Evolutionary conservation across 1,139 yeast genomes (phyloP).

Genomic region (Yamadazyma blattariae): DNA sequence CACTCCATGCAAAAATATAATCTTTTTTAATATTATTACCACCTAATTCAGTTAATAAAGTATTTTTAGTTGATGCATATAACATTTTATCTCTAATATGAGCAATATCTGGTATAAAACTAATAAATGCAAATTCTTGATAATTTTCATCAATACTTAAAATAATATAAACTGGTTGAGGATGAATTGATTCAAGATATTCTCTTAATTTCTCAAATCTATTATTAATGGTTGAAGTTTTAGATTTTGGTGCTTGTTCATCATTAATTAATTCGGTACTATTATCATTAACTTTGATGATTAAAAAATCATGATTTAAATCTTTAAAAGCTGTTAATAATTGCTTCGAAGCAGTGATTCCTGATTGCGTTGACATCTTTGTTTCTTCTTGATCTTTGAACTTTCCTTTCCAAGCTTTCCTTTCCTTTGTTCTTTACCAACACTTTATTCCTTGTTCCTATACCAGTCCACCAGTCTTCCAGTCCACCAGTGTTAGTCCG

Average conservation of each 20-base stretch:
- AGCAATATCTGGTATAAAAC: conserved; percentile 86
- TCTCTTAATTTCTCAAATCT: conserved; percentile 36
- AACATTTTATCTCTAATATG: conserved; percentile 86
- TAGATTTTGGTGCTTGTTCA: conserved; percentile 25
- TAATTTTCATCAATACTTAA: conserved; percentile 23
- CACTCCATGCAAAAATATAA: conserved; percentile 53
- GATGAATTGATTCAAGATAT: conserved; percentile 33
- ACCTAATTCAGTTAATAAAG: conserved; percentile 71
- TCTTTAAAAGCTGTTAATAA: conserved; percentile 32
- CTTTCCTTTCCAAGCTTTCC: too few species aligned
- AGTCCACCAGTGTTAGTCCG: too few species aligned
- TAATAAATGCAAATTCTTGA: conserved; percentile 53
- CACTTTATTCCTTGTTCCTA: too few species aligned
- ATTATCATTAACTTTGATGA: conserved; percentile 44
- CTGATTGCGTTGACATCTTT: conserved; percentile 68
- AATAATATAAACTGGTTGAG: conserved; percentile 61
- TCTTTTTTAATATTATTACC: conserved; percentile 55
- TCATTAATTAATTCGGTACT: conserved; percentile 45
- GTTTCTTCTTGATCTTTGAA: background rate
- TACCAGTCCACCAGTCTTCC: too few species aligned
- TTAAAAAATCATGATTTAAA: conserved; percentile 24
- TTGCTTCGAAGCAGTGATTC: conserved; percentile 54
- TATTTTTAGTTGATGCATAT: conserved; percentile 85
- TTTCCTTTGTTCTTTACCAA: too few species aligned
- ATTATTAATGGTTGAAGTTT: conserved; percentile 20